Base-by-base conservation (phyloP, 768 basidiomycete genomes). In the Wakefieldia striispora region DNA sequence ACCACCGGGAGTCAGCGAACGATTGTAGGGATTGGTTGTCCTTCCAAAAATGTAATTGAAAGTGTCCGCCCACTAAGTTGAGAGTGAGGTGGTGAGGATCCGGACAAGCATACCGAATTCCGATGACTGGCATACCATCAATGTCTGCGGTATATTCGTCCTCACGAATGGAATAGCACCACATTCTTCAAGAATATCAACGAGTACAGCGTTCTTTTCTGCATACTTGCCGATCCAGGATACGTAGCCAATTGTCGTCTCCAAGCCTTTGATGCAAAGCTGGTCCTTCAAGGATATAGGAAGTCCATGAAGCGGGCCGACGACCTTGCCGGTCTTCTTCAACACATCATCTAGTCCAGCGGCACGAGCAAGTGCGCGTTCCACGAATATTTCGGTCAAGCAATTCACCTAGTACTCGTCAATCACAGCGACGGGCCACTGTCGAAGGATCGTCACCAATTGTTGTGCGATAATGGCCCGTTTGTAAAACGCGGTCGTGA, bases 401-500 rank as follows among this genome's bases (percentile, higher is more conserved):
- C 91, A 91, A 56, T 91, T 91, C 7, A 81, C 82, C 87, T 89
- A 59, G 20, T 23, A 26, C 24, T 24, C 13, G 11, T 54, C 24
- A 47, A 24, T 13, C 3, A 39, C 6, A 3, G 34, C 29, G 29
- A 53, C 16, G 1, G 19, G 41, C 11, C 4, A 27, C 24, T 37
- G 12, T 26, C 21, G 16, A 11, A n/a, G 14, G n/a, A 35, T 62
- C 77, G 14, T 60, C 47, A 88, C 87, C 14, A 91, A 63, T 57
- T 91, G 88, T 40, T 93, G 89, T 4, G 89, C 89, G 37, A 93
- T 66, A 38, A 88, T 77, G 0, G 91, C 91, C 39, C 88, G 72
- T 66, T 91, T 91, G 56, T 77, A 82, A 67, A 84, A 91, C 0
- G 89, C 86, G 0, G 72, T 81, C 0, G 83, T 85, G 3, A 90